Base-by-base conservation (phyloP, 2,329 filamentous ascomycete genomes). In the Aspergillus sergii region DNA sequence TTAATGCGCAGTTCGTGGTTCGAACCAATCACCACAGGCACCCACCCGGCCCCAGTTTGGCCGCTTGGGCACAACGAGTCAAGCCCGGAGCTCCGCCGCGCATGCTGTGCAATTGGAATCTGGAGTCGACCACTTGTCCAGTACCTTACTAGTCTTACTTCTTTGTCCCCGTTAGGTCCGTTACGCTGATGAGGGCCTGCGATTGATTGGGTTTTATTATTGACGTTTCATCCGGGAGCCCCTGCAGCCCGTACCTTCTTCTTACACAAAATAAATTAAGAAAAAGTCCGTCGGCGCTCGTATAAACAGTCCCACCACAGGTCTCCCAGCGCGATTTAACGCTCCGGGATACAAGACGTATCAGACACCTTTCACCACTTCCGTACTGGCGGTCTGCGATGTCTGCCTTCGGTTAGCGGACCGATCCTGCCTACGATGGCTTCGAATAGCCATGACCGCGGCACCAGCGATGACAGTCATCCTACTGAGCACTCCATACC, bases 401-500 rank as follows among this genome's bases (percentile, higher is more conserved):
- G 78, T 75, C 72, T 75, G 70, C 72, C 59, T 73, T 73, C 71
- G 71, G 69, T 70, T 80, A 76, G 74, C 69, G 56, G 63, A 68
- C 67, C 71, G 67, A 71, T 59, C 59, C 64, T 74, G 75, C 74
- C 72, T 67, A 78, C 71, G 68, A 80, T 80, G 78, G 78, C 78
- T 72, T 75, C 78, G 58, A 75, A 72, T 68, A 73, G 72, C 69
- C 73, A 75, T 66, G 71, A 69, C 68, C 68, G 67, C 68, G 72
- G 71, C 65, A 63, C 72, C 67, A 63, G 70, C 63, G 66, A 69
- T 59, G 70, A 75, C 45, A 68, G 68, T 58, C 65, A 66, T 59
- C 65, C 70, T 26, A 65, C 67, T n/a, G 66, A 73, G 62, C 78
- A 79, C 60, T 89, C 89, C 66, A 94, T 95, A 79, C 91, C 90